phyloP scores from a whole-genome alignment of 176 grass and related monocot genomes.

The Dendrocalamus sinicus region DNA sequence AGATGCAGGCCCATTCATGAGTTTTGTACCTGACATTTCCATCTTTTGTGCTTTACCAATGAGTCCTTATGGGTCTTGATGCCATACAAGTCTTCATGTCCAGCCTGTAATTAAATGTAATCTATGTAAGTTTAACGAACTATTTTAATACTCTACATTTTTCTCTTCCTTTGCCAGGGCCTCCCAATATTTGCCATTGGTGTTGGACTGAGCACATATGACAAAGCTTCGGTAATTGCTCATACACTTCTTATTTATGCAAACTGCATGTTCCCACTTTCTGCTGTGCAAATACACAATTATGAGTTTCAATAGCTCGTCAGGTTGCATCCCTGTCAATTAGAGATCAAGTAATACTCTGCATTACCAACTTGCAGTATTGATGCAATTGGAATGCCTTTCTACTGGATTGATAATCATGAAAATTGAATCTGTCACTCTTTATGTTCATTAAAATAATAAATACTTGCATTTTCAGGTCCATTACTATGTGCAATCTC shows the following conservation, averaged over 20 bases:
- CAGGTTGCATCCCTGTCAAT: conserved; percentile 36
- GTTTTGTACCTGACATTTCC: neutral
- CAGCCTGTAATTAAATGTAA: neutral
- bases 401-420: conserved; percentile 13
- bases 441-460: conserved; percentile 27
- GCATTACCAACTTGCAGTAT: neutral
- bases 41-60: neutral
- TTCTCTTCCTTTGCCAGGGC: conserved; percentile 62
- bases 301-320: conserved; percentile 37
- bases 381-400: conserved; percentile 9
- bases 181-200: conserved; percentile 82
- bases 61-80: neutral
- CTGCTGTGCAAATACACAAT: conserved; percentile 19
- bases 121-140: neutral
- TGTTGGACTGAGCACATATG: conserved; percentile 86
- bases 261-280: neutral
- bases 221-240: conserved; percentile 86
- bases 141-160: conserved; percentile 33
- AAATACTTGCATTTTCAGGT: conserved; percentile 60
- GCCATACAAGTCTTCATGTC: neutral
- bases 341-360: neutral
- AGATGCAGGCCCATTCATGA: neutral
- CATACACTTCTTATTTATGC: conserved; percentile 17
- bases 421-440: neutral
- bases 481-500: conserved; percentile 90